Conservation (phyloP, 140 eudicot genomes). For the Artemisia princeps region DNA sequence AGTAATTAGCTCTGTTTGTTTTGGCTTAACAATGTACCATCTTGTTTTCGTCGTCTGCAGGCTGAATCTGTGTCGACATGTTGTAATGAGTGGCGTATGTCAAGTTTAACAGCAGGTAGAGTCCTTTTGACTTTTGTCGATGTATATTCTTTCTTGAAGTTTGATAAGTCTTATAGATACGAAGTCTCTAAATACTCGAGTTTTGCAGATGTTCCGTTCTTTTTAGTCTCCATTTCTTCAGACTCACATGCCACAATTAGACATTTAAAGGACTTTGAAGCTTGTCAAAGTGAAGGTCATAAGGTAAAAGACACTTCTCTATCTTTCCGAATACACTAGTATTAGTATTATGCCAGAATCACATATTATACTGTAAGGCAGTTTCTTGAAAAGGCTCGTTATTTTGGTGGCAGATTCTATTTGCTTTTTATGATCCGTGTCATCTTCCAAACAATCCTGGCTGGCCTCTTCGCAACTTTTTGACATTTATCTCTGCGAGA, state of each 20-base stretch:
- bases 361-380: no score
- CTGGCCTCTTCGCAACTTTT: constrained; percentile 89
- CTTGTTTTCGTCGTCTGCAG: constrained; percentile 30
- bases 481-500: constrained; percentile 43
- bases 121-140: not conserved
- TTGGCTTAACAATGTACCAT: constrained; percentile 10
- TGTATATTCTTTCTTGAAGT: not conserved
- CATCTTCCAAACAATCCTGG: constrained; percentile 75
- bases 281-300: constrained; percentile 48
- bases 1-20: not conserved
- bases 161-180: not conserved
- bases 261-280: constrained; percentile 62
- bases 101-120: constrained; percentile 62
- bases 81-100: constrained; percentile 84
- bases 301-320: constrained; percentile 38
- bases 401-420: constrained; percentile 46
- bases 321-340: not conserved
- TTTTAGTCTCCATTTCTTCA: constrained; percentile 59
- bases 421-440: constrained; percentile 86
- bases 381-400: not conserved
- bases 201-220: constrained; percentile 70
- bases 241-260: constrained; percentile 45
- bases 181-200: constrained; percentile 16
- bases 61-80: constrained; percentile 58
- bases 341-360: not conserved